These are phyloP conservation scores for Dalechampia spathulata DNA, from an alignment of 441 rosid genomes.

Conservation along the genomic window DNA sequence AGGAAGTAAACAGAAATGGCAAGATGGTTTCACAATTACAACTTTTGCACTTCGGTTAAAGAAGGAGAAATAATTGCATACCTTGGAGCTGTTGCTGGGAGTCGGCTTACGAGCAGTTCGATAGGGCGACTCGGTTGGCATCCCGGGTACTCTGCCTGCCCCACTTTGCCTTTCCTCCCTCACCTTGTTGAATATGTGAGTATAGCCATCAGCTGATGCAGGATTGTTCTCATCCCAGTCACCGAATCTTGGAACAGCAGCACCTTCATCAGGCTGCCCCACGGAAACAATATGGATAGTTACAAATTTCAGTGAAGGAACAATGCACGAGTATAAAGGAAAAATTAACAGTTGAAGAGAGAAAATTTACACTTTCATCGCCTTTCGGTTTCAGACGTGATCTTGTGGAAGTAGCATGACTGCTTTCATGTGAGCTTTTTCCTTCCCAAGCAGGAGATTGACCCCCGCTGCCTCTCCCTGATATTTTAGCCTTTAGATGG, in stretches of 20 bases:
- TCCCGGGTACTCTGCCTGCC: conserved; percentile 33
- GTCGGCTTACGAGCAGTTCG: conserved; percentile 13
- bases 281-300: conserved; percentile 9
- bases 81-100: conserved; percentile 29
- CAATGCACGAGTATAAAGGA: background rate
- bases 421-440: conserved; percentile 39
- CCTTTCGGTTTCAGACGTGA: conserved; percentile 39
- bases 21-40: background rate
- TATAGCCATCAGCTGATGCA: conserved; percentile 74
- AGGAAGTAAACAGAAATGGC: background rate
- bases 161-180: conserved; percentile 64
- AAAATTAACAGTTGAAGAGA: background rate
- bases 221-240: conserved; percentile 91
- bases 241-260: conserved; percentile 87
- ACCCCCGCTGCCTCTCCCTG: conserved; percentile 30
- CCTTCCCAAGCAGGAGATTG: conserved; percentile 55
- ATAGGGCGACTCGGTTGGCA: conserved; percentile 31
- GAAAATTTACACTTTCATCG: conserved; percentile 53
- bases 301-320: conserved; percentile 1
- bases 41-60: background rate
- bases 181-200: conserved; percentile 78
- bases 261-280: conserved; percentile 55
- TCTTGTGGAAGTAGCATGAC: conserved; percentile 55
- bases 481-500: conserved; percentile 41
- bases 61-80: conserved; percentile 12